Evolutionary conservation across 2,329 filamentous ascomycete genomes (phyloP).

Genomic region (Arthroderma sp.): DNA sequence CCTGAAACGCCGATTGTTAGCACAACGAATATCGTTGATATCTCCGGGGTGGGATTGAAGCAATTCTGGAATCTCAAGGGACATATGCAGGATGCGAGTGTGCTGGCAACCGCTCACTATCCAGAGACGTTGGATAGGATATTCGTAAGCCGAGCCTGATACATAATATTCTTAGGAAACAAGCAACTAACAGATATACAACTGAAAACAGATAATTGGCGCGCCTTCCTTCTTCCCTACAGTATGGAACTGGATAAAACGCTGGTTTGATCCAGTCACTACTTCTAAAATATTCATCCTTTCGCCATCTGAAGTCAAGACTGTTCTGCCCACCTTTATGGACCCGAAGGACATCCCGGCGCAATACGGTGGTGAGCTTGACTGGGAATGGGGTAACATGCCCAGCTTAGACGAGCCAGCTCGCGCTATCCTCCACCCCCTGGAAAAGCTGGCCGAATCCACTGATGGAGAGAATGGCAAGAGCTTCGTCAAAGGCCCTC

Average conservation of each 20-base stretch:
- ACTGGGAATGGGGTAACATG: conserved; percentile 66
- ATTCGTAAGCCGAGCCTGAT: conserved; percentile 38
- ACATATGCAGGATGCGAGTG: conserved; percentile 87
- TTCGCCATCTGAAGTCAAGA: conserved; percentile 54
- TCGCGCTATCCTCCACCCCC: conserved; percentile 19
- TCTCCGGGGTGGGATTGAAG: conserved; percentile 72
- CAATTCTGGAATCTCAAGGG: conserved; percentile 92
- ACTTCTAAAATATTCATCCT: conserved; percentile 95
- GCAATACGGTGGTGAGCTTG: conserved; percentile 74
- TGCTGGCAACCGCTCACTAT: conserved; percentile 83
- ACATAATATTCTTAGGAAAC: background rate
- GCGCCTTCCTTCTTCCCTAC: conserved; percentile 85
- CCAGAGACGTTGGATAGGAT: conserved; percentile 83
- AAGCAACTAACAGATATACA: conserved; percentile 1
- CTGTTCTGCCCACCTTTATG: conserved; percentile 69
- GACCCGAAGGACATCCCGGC: conserved; percentile 73
- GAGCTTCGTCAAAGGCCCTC: conserved; percentile 27
- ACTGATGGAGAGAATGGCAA: conserved; percentile 13
- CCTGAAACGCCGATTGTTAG: conserved; percentile 77
- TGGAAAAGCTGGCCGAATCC: conserved; percentile 17
- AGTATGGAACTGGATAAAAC: conserved; percentile 84
- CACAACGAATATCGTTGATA: conserved; percentile 90
- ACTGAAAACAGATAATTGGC: conserved; percentile 54
- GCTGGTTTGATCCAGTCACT: conserved; percentile 89
- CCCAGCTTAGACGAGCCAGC: conserved; percentile 52